These are phyloP conservation scores for Oryza glaberrima DNA, from an alignment of 176 grass and related monocot genomes.

Conservation along the genomic window DNA sequence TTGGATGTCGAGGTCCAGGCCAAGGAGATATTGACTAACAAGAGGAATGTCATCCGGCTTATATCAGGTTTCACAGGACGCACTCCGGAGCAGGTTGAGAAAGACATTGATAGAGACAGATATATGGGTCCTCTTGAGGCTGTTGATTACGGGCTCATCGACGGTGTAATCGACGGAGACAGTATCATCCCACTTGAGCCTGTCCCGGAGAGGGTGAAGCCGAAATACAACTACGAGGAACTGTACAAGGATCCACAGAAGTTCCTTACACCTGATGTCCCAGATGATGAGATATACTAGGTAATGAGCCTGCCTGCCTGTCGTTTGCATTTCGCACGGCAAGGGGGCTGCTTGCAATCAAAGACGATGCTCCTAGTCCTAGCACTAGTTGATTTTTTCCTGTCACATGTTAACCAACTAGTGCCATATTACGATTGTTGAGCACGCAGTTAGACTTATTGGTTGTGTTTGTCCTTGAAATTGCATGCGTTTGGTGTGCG, in stretches of 20 bases:
- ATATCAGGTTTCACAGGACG: conserved; percentile 68
- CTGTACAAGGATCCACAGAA: conserved; percentile 70
- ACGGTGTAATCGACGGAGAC: conserved; percentile 75
- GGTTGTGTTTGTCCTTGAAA: not conserved
- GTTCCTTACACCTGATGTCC: conserved; percentile 79
- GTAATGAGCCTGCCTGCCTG: not conserved
- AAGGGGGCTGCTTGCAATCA: not conserved
- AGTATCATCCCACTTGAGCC: conserved; percentile 71
- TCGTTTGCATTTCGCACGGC: not conserved
- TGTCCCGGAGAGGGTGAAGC: conserved; percentile 64
- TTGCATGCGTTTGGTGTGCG: not conserved
- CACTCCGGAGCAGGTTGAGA: conserved; percentile 68
- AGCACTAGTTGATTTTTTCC: conserved; percentile 34
- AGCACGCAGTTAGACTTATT: not conserved
- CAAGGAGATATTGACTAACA: conserved; percentile 78
- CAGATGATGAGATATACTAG: conserved; percentile 94
- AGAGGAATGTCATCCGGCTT: conserved; percentile 71
- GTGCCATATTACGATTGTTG: conserved; percentile 6
- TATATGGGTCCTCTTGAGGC: conserved; percentile 96
- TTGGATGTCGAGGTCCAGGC: conserved; percentile 78
- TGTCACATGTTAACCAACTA: not conserved
- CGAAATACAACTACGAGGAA: conserved; percentile 63
- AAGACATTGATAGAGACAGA: conserved; percentile 85
- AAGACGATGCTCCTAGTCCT: conserved; percentile 28
- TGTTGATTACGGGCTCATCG: conserved; percentile 87